Conservation (phyloP, 768 basidiomycete genomes). For the Mycena crocata region DNA sequence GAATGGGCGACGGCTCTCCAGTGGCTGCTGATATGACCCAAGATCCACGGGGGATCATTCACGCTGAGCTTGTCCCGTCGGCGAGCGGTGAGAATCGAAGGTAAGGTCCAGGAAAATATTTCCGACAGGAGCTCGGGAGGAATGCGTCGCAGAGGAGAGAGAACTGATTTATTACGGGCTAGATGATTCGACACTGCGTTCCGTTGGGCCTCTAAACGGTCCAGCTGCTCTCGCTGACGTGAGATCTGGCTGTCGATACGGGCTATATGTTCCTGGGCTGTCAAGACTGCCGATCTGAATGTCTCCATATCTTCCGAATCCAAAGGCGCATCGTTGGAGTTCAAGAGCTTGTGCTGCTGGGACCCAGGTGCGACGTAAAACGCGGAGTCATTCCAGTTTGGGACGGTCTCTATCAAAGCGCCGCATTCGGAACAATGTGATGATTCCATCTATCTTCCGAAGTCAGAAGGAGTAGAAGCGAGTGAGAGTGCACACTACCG, state of each 20-base stretch:
- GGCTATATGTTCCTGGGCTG: background rate
- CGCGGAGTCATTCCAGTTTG: too few species aligned
- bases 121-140: background rate
- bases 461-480: too few species aligned
- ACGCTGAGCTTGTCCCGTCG: background rate
- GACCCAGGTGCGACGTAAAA: background rate
- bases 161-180: background rate
- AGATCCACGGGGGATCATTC: background rate
- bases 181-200: background rate
- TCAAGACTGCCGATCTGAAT: background rate
- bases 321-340: background rate
- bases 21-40: slow-evolving; percentile 1
- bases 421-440: too few species aligned
- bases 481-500: too few species aligned
- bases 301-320: background rate
- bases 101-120: background rate
- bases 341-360: slow-evolving; percentile 5
- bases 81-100: background rate
- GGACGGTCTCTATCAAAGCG: too few species aligned
- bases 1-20: slow-evolving; percentile 11
- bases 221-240: background rate
- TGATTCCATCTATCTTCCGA: too few species aligned
- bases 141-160: background rate
- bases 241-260: background rate
- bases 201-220: background rate